Base-by-base conservation (phyloP, 1,284 basidiomycete species). In the Amylostereum areolatum region DNA sequence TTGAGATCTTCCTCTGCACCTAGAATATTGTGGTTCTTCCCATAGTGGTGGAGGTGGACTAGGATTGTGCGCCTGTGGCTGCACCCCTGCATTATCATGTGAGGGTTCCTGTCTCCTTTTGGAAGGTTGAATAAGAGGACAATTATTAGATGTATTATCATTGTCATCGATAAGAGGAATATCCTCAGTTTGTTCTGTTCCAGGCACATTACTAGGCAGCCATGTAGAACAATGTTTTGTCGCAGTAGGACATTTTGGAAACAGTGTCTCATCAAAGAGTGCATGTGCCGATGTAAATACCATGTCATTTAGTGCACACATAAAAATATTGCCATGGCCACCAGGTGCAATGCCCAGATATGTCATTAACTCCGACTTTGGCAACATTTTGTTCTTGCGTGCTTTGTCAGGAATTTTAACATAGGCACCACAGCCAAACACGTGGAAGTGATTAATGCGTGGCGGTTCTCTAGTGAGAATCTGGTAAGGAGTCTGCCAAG, bases 401-500 rank as follows among this genome's bases (percentile, higher is more conserved):
- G 18, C 27, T 25, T 41, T 25, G 10, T 41, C 24, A 41, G 9
- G 7, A 24, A 41, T 41, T 9, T 41, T 7, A 7, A 41, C 39
- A 24, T 41, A 41, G 10, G 39, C 39, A 25, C 9, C 18, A 24
- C 39, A 41, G 18, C 39, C 39, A 24, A 41, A 41, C 7, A 41
- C 39, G 7, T 24, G 39, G 7, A 41, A 24, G 10, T 41, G 9
- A 9, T 8, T 7, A 7, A 41, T 41, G 9, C 9, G 28, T 12
- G 45, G 45, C 5, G 29, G 8, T 36, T 46, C 25, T 6, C 45
- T 25, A 35, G 5, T 7, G 12, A 46, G 29, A 5, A 34, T n/a
- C 32, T 34, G n/a, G 25, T 42, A 41, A 5, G 53, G 52, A 36
- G 54, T 55, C 25, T 4, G 50, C 37, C 48, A 27, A 11, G 30